These are phyloP conservation scores for Rhodotorula kratochvilovae DNA, from an alignment of 768 basidiomycete species.

Conservation along the genomic window DNA sequence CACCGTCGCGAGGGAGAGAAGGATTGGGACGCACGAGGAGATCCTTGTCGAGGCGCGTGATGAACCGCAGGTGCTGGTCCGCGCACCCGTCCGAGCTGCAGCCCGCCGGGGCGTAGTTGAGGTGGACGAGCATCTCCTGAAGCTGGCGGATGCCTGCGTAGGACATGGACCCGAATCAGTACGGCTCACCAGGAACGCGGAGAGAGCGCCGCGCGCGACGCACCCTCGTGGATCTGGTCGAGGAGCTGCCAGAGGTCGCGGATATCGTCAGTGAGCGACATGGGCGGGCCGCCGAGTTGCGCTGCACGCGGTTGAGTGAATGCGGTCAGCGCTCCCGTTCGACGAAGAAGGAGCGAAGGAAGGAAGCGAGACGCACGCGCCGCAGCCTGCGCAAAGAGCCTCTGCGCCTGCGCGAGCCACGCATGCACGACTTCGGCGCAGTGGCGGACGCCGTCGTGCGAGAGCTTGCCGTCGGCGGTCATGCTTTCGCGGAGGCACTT, in stretches of 20 bases:
- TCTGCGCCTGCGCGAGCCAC: constrained; percentile 9
- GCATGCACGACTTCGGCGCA: background rate
- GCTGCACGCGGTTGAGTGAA: background rate
- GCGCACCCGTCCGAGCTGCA: constrained; percentile 14
- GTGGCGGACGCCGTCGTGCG: constrained; percentile 1
- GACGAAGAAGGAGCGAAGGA: too few species aligned
- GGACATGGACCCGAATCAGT: background rate
- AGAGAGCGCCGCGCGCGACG: background rate
- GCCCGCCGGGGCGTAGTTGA: constrained; percentile 3
- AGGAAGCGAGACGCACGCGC: background rate
- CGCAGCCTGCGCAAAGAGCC: constrained; percentile 3
- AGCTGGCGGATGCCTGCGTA: constrained; percentile 3
- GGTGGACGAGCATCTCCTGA: constrained; percentile 22
- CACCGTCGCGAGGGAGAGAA: background rate
- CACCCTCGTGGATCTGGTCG: constrained; percentile 22
- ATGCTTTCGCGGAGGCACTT: background rate
- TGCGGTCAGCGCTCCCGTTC: background rate
- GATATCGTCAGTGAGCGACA: background rate
- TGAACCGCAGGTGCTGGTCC: constrained; percentile 19
- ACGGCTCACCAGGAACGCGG: background rate
- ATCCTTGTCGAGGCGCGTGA: constrained; percentile 16
- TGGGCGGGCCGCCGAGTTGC: background rate
- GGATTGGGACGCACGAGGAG: background rate
- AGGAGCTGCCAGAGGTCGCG: constrained; percentile 9
- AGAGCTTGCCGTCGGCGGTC: background rate